These are phyloP conservation scores for Hypomyces rosellus DNA, from an alignment of 2,329 filamentous ascomycete genomes.

Conservation along the genomic window DNA sequence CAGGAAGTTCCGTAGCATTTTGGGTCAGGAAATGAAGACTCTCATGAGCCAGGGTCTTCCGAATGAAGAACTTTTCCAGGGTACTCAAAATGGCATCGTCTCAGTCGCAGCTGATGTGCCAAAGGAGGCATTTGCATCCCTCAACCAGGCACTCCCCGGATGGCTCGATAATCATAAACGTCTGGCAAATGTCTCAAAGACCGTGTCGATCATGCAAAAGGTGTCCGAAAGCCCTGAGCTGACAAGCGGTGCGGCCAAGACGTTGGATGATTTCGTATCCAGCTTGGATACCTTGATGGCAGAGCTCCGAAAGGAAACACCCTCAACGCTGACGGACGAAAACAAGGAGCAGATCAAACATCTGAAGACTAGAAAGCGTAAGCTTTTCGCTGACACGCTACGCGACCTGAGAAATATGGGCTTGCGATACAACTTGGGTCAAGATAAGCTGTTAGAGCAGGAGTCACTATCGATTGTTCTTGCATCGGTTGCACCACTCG, in stretches of 20 bases:
- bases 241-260: conserved; percentile 48
- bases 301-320: conserved; percentile 78
- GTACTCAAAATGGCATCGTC: conserved; percentile 1
- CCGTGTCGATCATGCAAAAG: conserved; percentile 67
- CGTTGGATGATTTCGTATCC: conserved; percentile 62
- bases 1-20: conserved; percentile 75
- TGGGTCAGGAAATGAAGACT: conserved; percentile 67
- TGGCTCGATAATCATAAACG: conserved; percentile 50
- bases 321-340: conserved; percentile 72
- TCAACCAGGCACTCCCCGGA: conserved; percentile 25
- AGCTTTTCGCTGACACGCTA: conserved; percentile 82
- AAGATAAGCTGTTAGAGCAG: conserved; percentile 67
- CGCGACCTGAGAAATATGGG: conserved; percentile 84
- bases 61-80: conserved; percentile 33
- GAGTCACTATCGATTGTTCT: conserved; percentile 64
- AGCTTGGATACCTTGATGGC: conserved; percentile 62
- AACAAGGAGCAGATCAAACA: conserved; percentile 81
- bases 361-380: conserved; percentile 83
- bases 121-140: conserved; percentile 12
- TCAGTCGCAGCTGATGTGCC: conserved; percentile 9
- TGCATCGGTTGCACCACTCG: conserved; percentile 44
- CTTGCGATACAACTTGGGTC: conserved; percentile 73
- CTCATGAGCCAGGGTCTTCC: conserved; percentile 56
- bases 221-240: conserved; percentile 48
- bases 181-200: conserved; percentile 63